These are phyloP conservation scores for Protomyces arabidopsidicola DNA, from an alignment of 1,139 yeast genomes.

Conservation along the genomic window DNA sequence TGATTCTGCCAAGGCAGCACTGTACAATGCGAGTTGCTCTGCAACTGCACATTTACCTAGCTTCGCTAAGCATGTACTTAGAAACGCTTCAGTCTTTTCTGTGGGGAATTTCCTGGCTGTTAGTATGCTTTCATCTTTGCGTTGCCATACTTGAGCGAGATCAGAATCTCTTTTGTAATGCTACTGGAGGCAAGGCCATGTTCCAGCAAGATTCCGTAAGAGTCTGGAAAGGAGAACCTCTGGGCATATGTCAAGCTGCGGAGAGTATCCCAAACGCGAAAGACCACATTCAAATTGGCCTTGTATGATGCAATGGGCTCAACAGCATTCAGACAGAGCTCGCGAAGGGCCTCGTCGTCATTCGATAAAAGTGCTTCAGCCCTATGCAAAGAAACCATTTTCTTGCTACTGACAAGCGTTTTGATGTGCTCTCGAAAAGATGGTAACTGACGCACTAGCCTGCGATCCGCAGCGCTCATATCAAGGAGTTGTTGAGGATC, in stretches of 20 bases:
- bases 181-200: constrained; percentile 1
- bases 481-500: background rate
- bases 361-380: background rate
- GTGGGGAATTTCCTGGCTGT: background rate
- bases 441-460: constrained; percentile 9
- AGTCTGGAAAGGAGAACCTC: background rate
- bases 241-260: background rate
- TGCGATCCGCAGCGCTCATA: background rate
- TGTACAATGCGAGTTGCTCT: background rate
- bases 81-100: background rate
- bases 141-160: constrained; percentile 9
- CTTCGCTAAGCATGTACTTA: background rate
- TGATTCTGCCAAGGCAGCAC: constrained; percentile 6
- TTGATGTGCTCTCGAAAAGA: constrained; percentile 2
- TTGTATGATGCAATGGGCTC: constrained; percentile 2
- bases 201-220: constrained; percentile 8
- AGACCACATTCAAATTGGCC: background rate
- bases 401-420: background rate
- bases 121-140: background rate
- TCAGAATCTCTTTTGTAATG: background rate
- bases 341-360: background rate
- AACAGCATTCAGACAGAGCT: background rate
- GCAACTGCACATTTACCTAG: background rate
- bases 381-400: background rate
- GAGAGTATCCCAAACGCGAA: background rate